phyloP scores from a whole-genome alignment of 352 stramenopile species.

The Phytophthora uliginosa region DNA sequence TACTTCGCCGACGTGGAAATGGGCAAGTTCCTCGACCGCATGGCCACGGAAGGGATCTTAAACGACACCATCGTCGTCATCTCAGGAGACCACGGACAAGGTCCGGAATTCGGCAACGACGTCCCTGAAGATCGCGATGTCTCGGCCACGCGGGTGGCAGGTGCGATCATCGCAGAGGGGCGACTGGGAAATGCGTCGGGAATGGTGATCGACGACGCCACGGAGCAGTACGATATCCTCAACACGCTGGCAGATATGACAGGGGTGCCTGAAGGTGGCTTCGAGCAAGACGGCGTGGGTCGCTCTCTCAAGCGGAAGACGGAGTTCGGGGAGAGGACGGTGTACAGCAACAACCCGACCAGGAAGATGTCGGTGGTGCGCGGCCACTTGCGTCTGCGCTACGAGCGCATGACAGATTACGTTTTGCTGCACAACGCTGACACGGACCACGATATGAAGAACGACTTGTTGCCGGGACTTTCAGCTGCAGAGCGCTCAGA shows the following conservation, averaged over 20 bases:
- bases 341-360: constrained; percentile 61
- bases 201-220: constrained; percentile 29
- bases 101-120: constrained; percentile 43
- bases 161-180: constrained; percentile 38
- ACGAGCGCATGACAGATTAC: constrained; percentile 35
- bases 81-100: constrained; percentile 55
- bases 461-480: constrained; percentile 40
- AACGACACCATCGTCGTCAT: constrained; percentile 65
- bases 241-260: constrained; percentile 49
- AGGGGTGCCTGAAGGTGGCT: constrained; percentile 33
- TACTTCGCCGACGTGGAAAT: constrained; percentile 58
- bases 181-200: constrained; percentile 30
- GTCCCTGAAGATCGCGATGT: constrained; percentile 41
- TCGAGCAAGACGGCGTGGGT: constrained; percentile 43
- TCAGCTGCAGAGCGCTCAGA: constrained; percentile 15
- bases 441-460: constrained; percentile 40
- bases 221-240: constrained; percentile 45
- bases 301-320: constrained; percentile 48
- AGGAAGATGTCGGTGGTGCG: constrained; percentile 43
- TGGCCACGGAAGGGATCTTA: constrained; percentile 44
- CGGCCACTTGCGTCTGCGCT: constrained; percentile 48
- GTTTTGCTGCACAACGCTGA: constrained; percentile 46
- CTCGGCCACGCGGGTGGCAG: constrained; percentile 42
- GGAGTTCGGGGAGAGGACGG: constrained; percentile 33
- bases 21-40: constrained; percentile 58